Percentiles rank a stretch among this genome's conserved stretches.
These are phyloP conservation scores for Byssochlamys sp. DNA, from an alignment of 2,329 filamentous ascomycete genomes.

Conservation along the genomic window DNA sequence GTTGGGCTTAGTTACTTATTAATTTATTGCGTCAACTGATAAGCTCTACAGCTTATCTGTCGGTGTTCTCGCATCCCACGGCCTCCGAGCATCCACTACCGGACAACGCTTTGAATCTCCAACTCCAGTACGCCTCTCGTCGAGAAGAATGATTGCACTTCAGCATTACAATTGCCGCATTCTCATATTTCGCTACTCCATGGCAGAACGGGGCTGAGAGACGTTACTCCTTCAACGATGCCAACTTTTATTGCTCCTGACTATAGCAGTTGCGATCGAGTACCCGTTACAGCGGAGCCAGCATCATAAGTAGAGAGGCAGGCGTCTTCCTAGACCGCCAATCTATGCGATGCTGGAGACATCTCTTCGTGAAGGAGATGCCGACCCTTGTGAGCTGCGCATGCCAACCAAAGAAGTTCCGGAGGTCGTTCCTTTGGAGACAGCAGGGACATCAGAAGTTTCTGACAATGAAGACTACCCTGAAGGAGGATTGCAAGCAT, in stretches of 20 bases:
- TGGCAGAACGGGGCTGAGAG: neutral
- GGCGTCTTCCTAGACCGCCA: neutral
- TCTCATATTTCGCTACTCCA: neutral
- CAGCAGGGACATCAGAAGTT: neutral
- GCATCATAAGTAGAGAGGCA: neutral
- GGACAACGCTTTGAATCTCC: neutral
- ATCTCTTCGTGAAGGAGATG: neutral
- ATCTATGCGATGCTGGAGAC: neutral
- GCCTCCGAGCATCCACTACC: neutral
- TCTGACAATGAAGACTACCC: constrained; percentile 16
- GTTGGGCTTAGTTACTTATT: neutral
- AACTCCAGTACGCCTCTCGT: neutral
- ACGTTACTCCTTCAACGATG: neutral
- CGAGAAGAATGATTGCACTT: neutral
- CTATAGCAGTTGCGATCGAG: neutral
- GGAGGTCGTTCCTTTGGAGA: neutral
- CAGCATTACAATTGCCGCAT: neutral
- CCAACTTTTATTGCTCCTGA: neutral
- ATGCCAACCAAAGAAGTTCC: neutral
- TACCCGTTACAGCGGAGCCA: neutral
- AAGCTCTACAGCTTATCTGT: neutral
- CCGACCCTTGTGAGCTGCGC: neutral
- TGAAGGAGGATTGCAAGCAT: constrained; percentile 34
- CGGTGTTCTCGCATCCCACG: neutral
- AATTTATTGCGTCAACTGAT: neutral